Evolutionary conservation across 495 filamentous ascomycete genomes (phyloP).

Genomic region (Rusavskia elegans): DNA sequence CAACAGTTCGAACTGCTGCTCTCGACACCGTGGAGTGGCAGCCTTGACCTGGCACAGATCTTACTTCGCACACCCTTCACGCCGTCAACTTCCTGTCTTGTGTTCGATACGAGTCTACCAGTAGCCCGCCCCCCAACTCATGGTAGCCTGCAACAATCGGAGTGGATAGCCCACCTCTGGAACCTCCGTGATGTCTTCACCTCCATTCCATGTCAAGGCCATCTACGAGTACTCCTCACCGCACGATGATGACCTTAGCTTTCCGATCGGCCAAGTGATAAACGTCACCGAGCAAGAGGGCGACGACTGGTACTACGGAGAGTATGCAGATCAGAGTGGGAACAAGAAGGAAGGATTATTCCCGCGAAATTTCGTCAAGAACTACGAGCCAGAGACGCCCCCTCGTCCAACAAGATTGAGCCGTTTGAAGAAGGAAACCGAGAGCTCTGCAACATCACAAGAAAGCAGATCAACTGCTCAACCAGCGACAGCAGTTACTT

Average conservation of each 20-base stretch:
- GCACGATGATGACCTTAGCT: constrained; percentile 90
- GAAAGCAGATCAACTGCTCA: constrained; percentile 3
- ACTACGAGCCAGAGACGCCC: constrained; percentile 79
- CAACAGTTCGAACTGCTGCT: too few relatives aligned
- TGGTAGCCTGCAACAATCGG: neutral
- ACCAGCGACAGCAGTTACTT: constrained; percentile 7
- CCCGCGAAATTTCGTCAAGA: constrained; percentile 92
- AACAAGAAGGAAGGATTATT: constrained; percentile 76
- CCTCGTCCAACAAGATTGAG: constrained; percentile 59
- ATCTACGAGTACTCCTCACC: constrained; percentile 81
- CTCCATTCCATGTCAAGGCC: constrained; percentile 86
- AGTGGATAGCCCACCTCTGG: neutral
- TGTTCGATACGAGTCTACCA: neutral
- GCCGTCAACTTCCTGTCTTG: too few relatives aligned
- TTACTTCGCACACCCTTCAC: too few relatives aligned
- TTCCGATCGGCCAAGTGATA: constrained; percentile 72
- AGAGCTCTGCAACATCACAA: constrained; percentile 7
- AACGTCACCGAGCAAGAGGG: constrained; percentile 88
- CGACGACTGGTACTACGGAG: constrained; percentile 85
- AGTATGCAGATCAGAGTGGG: constrained; percentile 65
- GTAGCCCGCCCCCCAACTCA: neutral
- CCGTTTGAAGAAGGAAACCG: constrained; percentile 57
- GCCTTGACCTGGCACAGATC: too few relatives aligned
- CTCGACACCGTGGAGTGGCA: too few relatives aligned
- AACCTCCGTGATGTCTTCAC: constrained; percentile 7